Evolutionary conservation across 371 early-diverging fungal genomes (phyloP).

Genomic region (Phascolomyces articulosus): DNA sequence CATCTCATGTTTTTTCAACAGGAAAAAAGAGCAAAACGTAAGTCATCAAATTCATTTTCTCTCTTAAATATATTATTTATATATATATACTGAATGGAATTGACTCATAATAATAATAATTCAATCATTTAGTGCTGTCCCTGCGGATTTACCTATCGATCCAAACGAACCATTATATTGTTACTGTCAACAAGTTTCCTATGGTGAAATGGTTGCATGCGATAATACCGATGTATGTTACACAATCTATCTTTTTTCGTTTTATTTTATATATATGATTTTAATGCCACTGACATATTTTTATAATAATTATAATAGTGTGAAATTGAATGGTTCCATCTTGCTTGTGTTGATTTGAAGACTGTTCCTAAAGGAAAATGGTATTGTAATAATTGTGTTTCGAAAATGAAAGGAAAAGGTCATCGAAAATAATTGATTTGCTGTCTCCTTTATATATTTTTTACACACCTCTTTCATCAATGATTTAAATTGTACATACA

Average conservation of each 20-base stretch:
- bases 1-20: not conserved
- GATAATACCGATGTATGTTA: conserved; percentile 84
- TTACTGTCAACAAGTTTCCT: conserved; percentile 93
- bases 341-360: conserved; percentile 88
- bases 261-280: no score
- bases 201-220: conserved; percentile 97
- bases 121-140: conserved; percentile 25
- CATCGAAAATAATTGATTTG: conserved; percentile 46
- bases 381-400: conserved; percentile 83
- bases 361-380: conserved; percentile 90
- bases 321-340: conserved; percentile 96
- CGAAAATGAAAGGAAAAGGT: conserved; percentile 56
- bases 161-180: conserved; percentile 97
- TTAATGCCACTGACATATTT: not conserved
- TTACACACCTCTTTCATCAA: not conserved
- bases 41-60: no score
- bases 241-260: not conserved
- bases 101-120: no score
- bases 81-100: no score
- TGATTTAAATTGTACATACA: no score
- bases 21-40: conserved; percentile 19
- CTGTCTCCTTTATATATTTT: not conserved
- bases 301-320: conserved; percentile 55
- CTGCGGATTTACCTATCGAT: conserved; percentile 83
- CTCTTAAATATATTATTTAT: no score